These are phyloP conservation scores for Boeremia exigua DNA, from an alignment of 2,329 filamentous ascomycete genomes.

Conservation along the genomic window DNA sequence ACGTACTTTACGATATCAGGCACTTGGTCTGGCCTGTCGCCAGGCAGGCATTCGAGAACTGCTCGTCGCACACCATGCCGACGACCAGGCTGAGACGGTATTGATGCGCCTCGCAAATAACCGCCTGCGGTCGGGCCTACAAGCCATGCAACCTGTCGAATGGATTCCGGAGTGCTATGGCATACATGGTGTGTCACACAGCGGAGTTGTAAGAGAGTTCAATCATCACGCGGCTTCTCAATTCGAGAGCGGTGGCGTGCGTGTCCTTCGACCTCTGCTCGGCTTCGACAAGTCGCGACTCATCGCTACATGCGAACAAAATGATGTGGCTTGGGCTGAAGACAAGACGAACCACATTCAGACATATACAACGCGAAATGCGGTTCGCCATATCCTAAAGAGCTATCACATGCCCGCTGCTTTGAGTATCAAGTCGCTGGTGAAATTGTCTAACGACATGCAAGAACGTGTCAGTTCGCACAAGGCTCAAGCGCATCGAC, in stretches of 20 bases:
- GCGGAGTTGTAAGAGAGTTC: constrained; percentile 18
- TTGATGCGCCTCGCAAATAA: constrained; percentile 76
- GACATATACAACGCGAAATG: constrained; percentile 80
- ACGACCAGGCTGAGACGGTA: constrained; percentile 91
- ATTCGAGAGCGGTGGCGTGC: constrained; percentile 70
- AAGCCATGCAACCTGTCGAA: constrained; percentile 68
- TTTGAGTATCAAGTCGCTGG: constrained; percentile 65
- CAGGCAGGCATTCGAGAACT: constrained; percentile 62
- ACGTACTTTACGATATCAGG: constrained; percentile 74
- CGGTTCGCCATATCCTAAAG: constrained; percentile 71
- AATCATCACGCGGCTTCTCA: not conserved
- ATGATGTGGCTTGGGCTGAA: constrained; percentile 76
- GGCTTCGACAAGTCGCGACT: constrained; percentile 74
- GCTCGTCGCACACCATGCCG: constrained; percentile 83
- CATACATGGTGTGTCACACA: constrained; percentile 69
- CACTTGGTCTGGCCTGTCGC: constrained; percentile 68
- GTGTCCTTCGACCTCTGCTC: constrained; percentile 72
- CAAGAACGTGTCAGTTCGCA: constrained; percentile 59
- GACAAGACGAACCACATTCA: constrained; percentile 82
- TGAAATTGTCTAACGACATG: constrained; percentile 56
- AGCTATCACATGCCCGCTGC: constrained; percentile 70
- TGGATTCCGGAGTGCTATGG: constrained; percentile 86
- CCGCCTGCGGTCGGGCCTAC: constrained; percentile 72
- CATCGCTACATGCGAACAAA: constrained; percentile 74
- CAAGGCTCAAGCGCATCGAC: constrained; percentile 60